Percentiles rank a stretch among this genome's conserved stretches.
Conservation (phyloP, 2,329 filamentous ascomycete genomes). For the Emergomyces orientalis region DNA sequence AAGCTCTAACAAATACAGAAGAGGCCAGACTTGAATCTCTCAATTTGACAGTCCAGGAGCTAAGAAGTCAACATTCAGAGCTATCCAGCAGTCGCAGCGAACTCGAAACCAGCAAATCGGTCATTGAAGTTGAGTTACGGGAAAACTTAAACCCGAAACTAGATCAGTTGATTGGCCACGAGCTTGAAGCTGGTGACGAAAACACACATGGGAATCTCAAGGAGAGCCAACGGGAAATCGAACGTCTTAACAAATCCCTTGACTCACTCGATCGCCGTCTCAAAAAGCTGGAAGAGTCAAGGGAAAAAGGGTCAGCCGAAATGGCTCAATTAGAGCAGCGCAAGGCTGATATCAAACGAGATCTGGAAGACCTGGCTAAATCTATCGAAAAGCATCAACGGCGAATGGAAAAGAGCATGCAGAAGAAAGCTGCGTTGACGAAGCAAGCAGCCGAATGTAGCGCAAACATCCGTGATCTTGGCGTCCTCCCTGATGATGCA, state of each 20-base stretch:
- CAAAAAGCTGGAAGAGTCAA: conserved; percentile 61
- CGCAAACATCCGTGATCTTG: conserved; percentile 84
- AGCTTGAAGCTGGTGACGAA: conserved; percentile 56
- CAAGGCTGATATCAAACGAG: conserved; percentile 55
- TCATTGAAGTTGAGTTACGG: conserved; percentile 77
- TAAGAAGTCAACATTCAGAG: conserved; percentile 69
- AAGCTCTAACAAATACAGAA: conserved; percentile 72
- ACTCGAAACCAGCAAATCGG: conserved; percentile 69
- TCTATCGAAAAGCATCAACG: conserved; percentile 80
- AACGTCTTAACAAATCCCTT: conserved; percentile 62
- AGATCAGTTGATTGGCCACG: conserved; percentile 72
- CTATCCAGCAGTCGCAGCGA: conserved; percentile 64
- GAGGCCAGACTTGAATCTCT: conserved; percentile 69
- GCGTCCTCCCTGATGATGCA: conserved; percentile 85
- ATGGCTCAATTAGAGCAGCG: conserved; percentile 51
- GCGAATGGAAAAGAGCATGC: conserved; percentile 81
- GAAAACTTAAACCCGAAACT: conserved; percentile 80
- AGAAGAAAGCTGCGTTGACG: conserved; percentile 72
- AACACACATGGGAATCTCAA: conserved; percentile 56
- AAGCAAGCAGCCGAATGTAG: conserved; percentile 70
- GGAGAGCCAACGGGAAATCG: conserved; percentile 71
- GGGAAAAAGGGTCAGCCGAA: conserved; percentile 50
- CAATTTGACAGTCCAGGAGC: conserved; percentile 57
- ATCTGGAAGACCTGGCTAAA: conserved; percentile 64
- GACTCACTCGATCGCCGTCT: conserved; percentile 59